A percentile compares a stretch with the other conserved stretches of the same genome.
Evolutionary conservation across 2,329 filamentous ascomycete species (phyloP).

Genomic region (Penicillium thymicola): DNA sequence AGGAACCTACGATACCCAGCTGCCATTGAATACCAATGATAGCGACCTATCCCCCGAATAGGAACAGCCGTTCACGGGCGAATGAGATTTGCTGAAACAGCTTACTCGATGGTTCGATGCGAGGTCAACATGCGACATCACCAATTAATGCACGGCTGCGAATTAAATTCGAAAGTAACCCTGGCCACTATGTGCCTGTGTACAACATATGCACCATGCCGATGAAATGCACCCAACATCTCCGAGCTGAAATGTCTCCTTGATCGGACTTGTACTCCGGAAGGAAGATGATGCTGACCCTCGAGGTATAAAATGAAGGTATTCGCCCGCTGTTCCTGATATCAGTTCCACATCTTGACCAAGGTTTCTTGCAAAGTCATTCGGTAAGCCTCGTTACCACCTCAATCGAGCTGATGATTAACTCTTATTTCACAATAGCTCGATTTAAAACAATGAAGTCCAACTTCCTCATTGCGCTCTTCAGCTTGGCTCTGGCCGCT

Average conservation of each 20-base stretch:
- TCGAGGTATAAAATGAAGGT: neutral
- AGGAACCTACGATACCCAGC: too few relatives aligned
- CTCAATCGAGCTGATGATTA: neutral
- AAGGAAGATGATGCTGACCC: neutral
- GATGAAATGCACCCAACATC: neutral
- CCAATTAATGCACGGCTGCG: too few relatives aligned
- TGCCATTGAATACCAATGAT: too few relatives aligned
- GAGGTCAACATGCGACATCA: too few relatives aligned
- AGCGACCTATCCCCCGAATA: too few relatives aligned
- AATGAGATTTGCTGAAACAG: too few relatives aligned
- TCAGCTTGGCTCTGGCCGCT: constrained; percentile 3
- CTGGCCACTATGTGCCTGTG: too few relatives aligned
- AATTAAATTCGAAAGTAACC: too few relatives aligned
- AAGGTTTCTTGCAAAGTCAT: neutral
- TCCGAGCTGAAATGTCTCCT: neutral
- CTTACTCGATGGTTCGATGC: too few relatives aligned
- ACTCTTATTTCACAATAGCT: neutral
- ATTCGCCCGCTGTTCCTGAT: neutral
- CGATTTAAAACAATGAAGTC: constrained; percentile 1
- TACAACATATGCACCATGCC: neutral
- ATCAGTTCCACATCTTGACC: neutral
- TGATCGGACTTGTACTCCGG: neutral
- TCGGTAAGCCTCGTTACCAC: neutral
- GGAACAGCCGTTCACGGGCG: too few relatives aligned
- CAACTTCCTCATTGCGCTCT: constrained; percentile 1